Base-by-base conservation (phyloP, 2,329 filamentous ascomycete species). In the Trichoderma afroharzianum region DNA sequence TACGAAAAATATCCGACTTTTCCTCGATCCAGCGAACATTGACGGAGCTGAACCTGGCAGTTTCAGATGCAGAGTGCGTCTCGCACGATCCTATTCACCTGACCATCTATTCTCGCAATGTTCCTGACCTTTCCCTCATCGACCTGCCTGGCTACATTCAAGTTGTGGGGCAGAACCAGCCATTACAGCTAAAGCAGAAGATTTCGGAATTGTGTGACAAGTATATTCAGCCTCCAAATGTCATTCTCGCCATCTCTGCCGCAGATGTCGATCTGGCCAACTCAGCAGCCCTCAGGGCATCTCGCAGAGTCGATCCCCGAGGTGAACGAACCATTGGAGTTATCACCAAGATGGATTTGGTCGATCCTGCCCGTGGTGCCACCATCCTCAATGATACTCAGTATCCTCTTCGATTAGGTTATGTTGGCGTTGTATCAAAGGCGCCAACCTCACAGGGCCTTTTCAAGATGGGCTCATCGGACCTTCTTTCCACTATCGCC, bases 331-430 rank as follows among this genome's bases (percentile, higher is more conserved):
- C 96, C 0, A 99, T 99, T 78, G 96, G 96, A 58, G 96, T 99
- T n/a, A 91, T 99, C 55, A 99, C 96, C 3, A 99, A 99, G 84
- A 98, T 99, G 95, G 96, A 99, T 78, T 86, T 99, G 26, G 95
- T 99, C 8, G 95, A 98, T 76, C 88, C 96, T 3, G 84, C 86
- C 8, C 90, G 95, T 71, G 96, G 95, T 33, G 88, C 89, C 15
- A 87, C 89, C 43, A 93, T 99, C 36, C 85, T 99, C 24, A 91
- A 87, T 30, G 95, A 99, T 80, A 92, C 90, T 79, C 97, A 98
- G 80, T 99, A 99, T 78, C 95, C 96, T 53, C 86, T 99, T 33
- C 89, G 96, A n/a, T 85, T 99, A 4, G 96, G 96, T 4, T 99
- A 99, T 77, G 95, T 99, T 4, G 96, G 96, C 63, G 96, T 99